Evolutionary conservation across 2,329 filamentous ascomycete species (phyloP).

Genomic region (Fusarium setosum): DNA sequence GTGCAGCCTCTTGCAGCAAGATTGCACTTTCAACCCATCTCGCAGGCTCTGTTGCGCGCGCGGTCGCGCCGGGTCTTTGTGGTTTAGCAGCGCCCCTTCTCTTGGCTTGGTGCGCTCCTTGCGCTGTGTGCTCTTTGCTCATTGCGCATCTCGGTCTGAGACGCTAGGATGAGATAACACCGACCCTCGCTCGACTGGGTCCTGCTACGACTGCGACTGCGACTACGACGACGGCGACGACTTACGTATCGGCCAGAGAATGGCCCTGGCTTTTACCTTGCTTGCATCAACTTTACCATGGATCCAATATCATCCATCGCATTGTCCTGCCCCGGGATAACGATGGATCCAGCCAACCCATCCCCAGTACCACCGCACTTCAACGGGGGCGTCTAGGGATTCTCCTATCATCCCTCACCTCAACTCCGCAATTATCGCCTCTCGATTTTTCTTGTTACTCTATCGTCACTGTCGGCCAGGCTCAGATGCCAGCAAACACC

Average conservation of each 20-base stretch:
- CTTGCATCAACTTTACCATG: slow-evolving; percentile 29
- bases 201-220: slow-evolving; percentile 8
- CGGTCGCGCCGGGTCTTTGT: slow-evolving; percentile 1
- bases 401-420: slow-evolving; percentile 20
- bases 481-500: not conserved
- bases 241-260: slow-evolving; percentile 21
- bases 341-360: slow-evolving; percentile 27
- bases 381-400: slow-evolving; percentile 19
- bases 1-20: slow-evolving; percentile 21
- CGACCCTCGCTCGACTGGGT: not conserved
- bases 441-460: slow-evolving; percentile 7
- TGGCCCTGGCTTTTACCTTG: slow-evolving; percentile 29
- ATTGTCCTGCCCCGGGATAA: not conserved
- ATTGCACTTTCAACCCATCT: slow-evolving; percentile 4
- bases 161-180: slow-evolving; percentile 16
- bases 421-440: slow-evolving; percentile 20
- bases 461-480: slow-evolving; percentile 7
- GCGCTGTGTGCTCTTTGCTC: not conserved
- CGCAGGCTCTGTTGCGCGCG: not conserved
- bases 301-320: slow-evolving; percentile 1
- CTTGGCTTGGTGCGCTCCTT: slow-evolving; percentile 3
- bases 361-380: slow-evolving; percentile 26
- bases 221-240: slow-evolving; percentile 24
- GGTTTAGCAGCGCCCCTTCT: not conserved
- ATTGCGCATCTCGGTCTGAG: slow-evolving; percentile 14